Evolutionary conservation across 805 yeast species (phyloP).

Genomic region (Hanseniaspora taiwanica): DNA sequence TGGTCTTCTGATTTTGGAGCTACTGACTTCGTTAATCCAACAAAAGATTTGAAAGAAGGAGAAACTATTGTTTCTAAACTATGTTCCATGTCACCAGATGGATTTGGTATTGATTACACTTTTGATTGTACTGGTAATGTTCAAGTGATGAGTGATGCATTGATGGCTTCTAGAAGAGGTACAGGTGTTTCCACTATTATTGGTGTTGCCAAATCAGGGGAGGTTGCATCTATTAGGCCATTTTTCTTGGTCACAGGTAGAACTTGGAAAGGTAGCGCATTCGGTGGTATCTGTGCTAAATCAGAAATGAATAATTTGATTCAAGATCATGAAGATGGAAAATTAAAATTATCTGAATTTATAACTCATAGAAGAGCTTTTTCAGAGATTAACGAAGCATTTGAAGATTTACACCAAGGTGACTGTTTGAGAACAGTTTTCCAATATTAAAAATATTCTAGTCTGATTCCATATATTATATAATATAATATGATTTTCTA

Average conservation of each 20-base stretch:
- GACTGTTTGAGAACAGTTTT: constrained; percentile 88
- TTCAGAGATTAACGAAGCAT: constrained; percentile 71
- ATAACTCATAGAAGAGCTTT: constrained; percentile 81
- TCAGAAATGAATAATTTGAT: constrained; percentile 86
- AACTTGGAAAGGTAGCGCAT: constrained; percentile 99
- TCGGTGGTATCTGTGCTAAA: constrained; percentile 98
- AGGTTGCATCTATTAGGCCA: constrained; percentile 93
- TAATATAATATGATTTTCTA: too few relatives aligned
- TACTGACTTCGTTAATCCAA: constrained; percentile 84
- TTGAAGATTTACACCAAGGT: constrained; percentile 91
- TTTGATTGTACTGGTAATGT: constrained; percentile 98
- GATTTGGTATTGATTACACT: constrained; percentile 81
- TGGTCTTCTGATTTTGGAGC: constrained; percentile 91
- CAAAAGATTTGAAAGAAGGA: constrained; percentile 49
- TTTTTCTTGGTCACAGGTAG: constrained; percentile 98
- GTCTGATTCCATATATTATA: too few relatives aligned
- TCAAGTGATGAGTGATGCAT: constrained; percentile 87
- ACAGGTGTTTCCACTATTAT: constrained; percentile 95
- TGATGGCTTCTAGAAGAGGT: constrained; percentile 97
- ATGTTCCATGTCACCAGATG: constrained; percentile 74
- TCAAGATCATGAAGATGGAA: constrained; percentile 69
- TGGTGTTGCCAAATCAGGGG: constrained; percentile 98
- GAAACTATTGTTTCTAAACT: constrained; percentile 68
- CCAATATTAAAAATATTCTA: constrained; percentile 19
- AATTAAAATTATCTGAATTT: constrained; percentile 83